phyloP scores from a whole-genome alignment of 371 early-diverging fungal genomes.

The Apophysomyces variabilis region DNA sequence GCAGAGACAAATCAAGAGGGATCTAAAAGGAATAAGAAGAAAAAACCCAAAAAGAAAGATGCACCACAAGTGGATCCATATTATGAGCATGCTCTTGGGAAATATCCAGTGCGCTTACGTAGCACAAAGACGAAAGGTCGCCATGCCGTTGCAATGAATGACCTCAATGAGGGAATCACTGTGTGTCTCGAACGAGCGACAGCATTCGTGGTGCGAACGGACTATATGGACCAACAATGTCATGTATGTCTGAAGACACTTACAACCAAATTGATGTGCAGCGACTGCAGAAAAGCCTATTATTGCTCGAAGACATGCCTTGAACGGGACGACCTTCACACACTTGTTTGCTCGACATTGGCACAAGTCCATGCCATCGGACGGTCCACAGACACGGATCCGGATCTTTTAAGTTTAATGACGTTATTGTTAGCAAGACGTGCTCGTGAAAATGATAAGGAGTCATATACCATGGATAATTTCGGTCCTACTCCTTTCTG shows the following conservation, averaged over 20 bases:
- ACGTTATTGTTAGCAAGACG: slow-evolving; percentile 51
- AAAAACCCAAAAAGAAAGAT: slow-evolving; percentile 16
- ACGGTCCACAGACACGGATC: slow-evolving; percentile 51
- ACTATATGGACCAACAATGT: slow-evolving; percentile 59
- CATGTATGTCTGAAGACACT: slow-evolving; percentile 60
- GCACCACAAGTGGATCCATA: slow-evolving; percentile 15
- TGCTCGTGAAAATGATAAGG: slow-evolving; percentile 27
- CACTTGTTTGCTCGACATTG: slow-evolving; percentile 54
- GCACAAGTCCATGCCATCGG: slow-evolving; percentile 53
- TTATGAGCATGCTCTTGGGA: slow-evolving; percentile 25
- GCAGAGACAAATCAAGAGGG: neutral
- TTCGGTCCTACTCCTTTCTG: slow-evolving; percentile 47
- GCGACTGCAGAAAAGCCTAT: slow-evolving; percentile 54
- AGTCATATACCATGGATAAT: neutral
- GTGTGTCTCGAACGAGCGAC: slow-evolving; percentile 61
- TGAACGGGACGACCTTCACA: slow-evolving; percentile 51
- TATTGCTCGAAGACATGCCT: slow-evolving; percentile 69
- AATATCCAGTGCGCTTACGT: slow-evolving; percentile 39
- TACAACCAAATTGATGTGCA: slow-evolving; percentile 49
- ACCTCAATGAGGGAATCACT: slow-evolving; percentile 55
- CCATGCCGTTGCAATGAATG: slow-evolving; percentile 58
- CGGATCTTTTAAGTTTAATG: slow-evolving; percentile 61
- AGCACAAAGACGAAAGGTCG: slow-evolving; percentile 63
- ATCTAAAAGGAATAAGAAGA: slow-evolving; percentile 24
- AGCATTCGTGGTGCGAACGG: slow-evolving; percentile 62